These are phyloP conservation scores for Globisporangium solare DNA, from an alignment of 352 stramenopile species.

Conservation along the genomic window DNA sequence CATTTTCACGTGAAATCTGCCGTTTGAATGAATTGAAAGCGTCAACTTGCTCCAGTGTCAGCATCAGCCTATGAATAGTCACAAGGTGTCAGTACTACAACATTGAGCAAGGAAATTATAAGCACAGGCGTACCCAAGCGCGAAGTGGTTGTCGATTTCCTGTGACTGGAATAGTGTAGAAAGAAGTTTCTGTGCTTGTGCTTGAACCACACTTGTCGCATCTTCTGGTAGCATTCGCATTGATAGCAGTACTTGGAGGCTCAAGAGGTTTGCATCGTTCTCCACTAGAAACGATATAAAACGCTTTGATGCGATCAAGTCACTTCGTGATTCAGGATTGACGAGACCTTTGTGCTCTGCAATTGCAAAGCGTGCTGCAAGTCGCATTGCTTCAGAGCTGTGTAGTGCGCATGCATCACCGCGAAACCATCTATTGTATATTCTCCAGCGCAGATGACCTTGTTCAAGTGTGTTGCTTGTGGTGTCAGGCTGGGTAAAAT, in stretches of 20 bases:
- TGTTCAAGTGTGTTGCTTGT: conserved; percentile 2
- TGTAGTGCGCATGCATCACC: conserved; percentile 47
- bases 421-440: conserved; percentile 62
- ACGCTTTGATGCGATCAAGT: conserved; percentile 53
- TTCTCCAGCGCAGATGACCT: conserved; percentile 10
- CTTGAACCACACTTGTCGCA: conserved; percentile 33
- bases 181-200: conserved; percentile 49
- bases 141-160: conserved; percentile 65
- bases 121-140: conserved; percentile 35
- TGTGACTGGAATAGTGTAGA: conserved; percentile 69
- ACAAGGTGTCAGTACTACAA: neutral
- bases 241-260: conserved; percentile 55
- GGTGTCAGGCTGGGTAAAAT: conserved; percentile 33
- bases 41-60: conserved; percentile 70
- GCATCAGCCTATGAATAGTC: conserved; percentile 44
- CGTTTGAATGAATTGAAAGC: conserved; percentile 63
- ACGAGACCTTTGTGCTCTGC: conserved; percentile 44
- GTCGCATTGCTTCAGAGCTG: conserved; percentile 44
- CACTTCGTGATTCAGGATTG: conserved; percentile 6
- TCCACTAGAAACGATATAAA: conserved; percentile 68
- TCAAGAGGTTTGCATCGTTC: conserved; percentile 58
- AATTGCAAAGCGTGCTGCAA: conserved; percentile 57
- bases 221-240: conserved; percentile 60
- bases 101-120: neutral
- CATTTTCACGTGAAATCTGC: conserved; percentile 79